Evolutionary conservation across 805 yeast genomes (phyloP), one percentile per base, ranked within the genome.

Genomic region (Yamadazyma tumulicola): DNA sequence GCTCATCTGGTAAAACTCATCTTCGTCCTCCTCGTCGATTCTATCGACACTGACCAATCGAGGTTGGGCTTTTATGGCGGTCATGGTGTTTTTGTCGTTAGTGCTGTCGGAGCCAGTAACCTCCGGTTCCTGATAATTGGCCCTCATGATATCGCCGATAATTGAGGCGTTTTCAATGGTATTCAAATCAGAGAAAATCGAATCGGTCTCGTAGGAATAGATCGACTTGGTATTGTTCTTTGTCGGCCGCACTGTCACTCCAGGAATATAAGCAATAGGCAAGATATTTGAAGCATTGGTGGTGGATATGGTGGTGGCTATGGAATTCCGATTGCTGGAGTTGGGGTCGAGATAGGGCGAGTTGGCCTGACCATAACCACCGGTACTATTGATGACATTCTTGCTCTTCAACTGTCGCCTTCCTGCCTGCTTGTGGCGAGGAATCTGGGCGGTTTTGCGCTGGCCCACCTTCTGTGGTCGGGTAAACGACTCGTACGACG

Each of bases 251-350:
- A 78, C 76, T 4, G 88, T 85, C 29, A 88, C 96, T 23, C 97
- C 97, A 0, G 97, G 97, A 40, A 89, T 85, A 54, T 88, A 89
- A 2, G 95, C 95, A 38, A 91, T 82, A 13, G 96, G 96, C 41
- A 89, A 73, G 44, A 89, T 79, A 57, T 89, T 88, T 10, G 95
- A 84, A 4, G 94, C 94, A 48, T 82, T 77, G 8, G 93, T 81
- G 31, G 81, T 68, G 24, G 70, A 63, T 10, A 81, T 75, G 5
- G 88, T 75, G 19, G 84, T 74, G 6, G 89, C 83, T 48, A 61
- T 60, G 10, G 70, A 64, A 41, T 60, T 52, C 32, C 71, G 52
- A 31, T 42, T 38, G 13, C 45, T 43, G 7, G 35, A 31, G 19
- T 43, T 37, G 13, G 49, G 45, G 31, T 50, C 54, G 28, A 49